A percentile compares a stretch with the other conserved stretches of the same genome.
Conservation (phyloP, 78 protist genomes). For the Speleostelium caveatum region DNA sequence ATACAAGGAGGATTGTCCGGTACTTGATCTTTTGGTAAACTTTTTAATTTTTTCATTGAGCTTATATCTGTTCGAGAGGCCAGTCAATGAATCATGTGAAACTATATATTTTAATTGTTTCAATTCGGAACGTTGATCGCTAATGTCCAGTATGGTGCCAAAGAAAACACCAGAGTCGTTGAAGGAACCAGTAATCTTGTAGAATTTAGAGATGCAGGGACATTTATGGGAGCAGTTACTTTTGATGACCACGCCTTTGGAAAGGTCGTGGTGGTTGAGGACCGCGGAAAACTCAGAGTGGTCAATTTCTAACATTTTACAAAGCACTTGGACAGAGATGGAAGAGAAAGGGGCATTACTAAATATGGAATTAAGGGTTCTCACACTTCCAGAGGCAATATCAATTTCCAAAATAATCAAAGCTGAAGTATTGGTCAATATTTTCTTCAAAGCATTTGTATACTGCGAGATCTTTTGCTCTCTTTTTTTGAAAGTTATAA, state of each 20-base stretch:
- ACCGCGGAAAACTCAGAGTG: neutral
- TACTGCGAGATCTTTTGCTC: neutral
- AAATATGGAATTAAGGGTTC: conserved; percentile 10
- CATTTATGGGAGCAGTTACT: neutral
- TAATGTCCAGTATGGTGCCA: conserved; percentile 40
- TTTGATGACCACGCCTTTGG: conserved; percentile 24
- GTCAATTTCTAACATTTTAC: conserved; percentile 19
- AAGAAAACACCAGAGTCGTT: conserved; percentile 14
- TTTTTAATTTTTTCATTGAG: conserved; percentile 56
- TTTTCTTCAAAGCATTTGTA: conserved; percentile 38
- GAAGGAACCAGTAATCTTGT: conserved; percentile 36
- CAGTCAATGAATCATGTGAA: conserved; percentile 68
- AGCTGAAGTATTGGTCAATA: conserved; percentile 43
- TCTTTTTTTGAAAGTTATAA: conserved; percentile 18
- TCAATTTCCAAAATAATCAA: conserved; percentile 36
- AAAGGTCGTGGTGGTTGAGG: neutral
- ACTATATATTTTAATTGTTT: conserved; percentile 34
- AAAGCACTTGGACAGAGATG: too few species aligned
- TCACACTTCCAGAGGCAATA: conserved; percentile 12
- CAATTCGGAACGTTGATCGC: conserved; percentile 28
- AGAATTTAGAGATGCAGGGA: too few species aligned
- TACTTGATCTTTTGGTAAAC: conserved; percentile 23
- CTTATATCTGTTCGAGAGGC: conserved; percentile 46
- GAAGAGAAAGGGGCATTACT: too few species aligned
- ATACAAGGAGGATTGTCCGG: conserved; percentile 27